Conservation (phyloP, 2,329 filamentous ascomycete genomes). For the Talaromyces sp. region DNA sequence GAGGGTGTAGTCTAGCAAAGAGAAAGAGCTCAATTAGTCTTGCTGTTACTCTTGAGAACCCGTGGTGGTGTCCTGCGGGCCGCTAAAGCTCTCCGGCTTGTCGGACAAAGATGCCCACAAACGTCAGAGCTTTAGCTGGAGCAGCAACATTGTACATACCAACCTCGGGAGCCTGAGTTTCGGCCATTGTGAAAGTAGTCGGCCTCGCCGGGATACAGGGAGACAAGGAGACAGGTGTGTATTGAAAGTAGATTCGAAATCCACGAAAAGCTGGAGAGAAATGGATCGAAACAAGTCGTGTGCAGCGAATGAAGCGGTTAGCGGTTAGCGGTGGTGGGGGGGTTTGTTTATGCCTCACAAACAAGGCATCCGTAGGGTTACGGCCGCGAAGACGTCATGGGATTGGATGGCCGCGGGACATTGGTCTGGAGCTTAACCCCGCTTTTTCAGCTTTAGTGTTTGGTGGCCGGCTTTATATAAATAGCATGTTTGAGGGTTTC, state of each 20-base stretch:
- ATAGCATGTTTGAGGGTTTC: neutral
- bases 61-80: constrained; percentile 12
- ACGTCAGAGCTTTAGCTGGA: constrained; percentile 35
- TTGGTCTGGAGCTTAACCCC: neutral
- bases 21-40: constrained; percentile 21
- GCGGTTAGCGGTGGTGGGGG: constrained; percentile 32
- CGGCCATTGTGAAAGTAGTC: constrained; percentile 41
- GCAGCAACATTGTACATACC: constrained; percentile 38
- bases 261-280: constrained; percentile 26
- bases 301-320: constrained; percentile 28
- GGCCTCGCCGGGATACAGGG: constrained; percentile 29
- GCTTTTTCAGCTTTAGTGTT: neutral
- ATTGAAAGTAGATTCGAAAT: constrained; percentile 23
- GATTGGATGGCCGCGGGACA: neutral
- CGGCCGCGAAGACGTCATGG: constrained; percentile 26
- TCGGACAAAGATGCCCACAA: constrained; percentile 33
- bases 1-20: constrained; percentile 74
- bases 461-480: neutral
- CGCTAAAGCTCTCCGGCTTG: constrained; percentile 23
- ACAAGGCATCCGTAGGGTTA: constrained; percentile 28
- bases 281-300: constrained; percentile 32
- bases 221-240: constrained; percentile 19
- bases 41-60: neutral
- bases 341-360: constrained; percentile 12
- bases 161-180: constrained; percentile 44